Evolutionary conservation across 331 rosid species (phyloP).

Genomic region (Arachis monticola): DNA sequence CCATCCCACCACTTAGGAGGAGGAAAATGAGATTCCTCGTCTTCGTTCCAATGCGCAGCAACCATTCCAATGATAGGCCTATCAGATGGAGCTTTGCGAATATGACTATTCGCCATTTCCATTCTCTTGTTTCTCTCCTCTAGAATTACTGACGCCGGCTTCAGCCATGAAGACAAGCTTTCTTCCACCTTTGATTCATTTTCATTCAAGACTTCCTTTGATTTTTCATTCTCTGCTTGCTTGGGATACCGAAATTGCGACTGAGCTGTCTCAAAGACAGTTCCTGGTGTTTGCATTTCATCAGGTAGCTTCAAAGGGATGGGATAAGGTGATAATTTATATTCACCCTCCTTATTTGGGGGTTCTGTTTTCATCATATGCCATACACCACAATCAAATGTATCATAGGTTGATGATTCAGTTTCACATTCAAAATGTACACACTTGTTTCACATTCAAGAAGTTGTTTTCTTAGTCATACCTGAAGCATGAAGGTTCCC

Average conservation of each 20-base stretch:
- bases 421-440: no score
- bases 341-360: slow-evolving; percentile 49
- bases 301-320: slow-evolving; percentile 77
- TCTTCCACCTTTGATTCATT: slow-evolving; percentile 59
- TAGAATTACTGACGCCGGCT: slow-evolving; percentile 54
- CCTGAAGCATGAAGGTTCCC: slow-evolving; percentile 34
- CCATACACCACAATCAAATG: slow-evolving; percentile 47
- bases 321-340: slow-evolving; percentile 63
- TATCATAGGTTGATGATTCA: slow-evolving; percentile 19
- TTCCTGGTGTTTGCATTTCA: slow-evolving; percentile 90
- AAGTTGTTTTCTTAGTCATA: slow-evolving; percentile 1
- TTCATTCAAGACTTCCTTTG: slow-evolving; percentile 43
- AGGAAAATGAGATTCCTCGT: slow-evolving; percentile 57
- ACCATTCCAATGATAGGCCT: slow-evolving; percentile 92
- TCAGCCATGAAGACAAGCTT: slow-evolving; percentile 78
- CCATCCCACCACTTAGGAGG: slow-evolving; percentile 93
- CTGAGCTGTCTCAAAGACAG: slow-evolving; percentile 64
- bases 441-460: no score
- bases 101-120: slow-evolving; percentile 40
- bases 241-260: slow-evolving; percentile 64
- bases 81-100: slow-evolving; percentile 62
- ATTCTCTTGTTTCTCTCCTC: slow-evolving; percentile 50
- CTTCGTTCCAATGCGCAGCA: slow-evolving; percentile 87
- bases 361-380: slow-evolving; percentile 45
- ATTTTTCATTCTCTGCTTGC: slow-evolving; percentile 51